Base-by-base conservation (phyloP, 306 rosid species). In the Prunus davidiana region DNA sequence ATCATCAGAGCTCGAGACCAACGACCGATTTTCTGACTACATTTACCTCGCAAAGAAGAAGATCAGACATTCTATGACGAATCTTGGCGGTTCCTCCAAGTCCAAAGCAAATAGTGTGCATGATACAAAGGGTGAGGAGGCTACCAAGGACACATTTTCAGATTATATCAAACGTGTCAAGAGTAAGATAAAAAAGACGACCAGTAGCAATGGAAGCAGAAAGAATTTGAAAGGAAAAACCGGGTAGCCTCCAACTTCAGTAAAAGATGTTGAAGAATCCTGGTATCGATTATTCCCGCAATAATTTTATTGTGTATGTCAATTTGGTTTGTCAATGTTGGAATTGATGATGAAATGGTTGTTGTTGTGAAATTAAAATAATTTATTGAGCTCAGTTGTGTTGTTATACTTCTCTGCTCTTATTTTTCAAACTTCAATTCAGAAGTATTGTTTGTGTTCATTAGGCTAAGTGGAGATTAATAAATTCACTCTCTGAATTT, bases 1-100 rank as follows among this genome's bases (percentile, higher is more conserved):
- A 57, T 38, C 43, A 38, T 46, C 71, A 38, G 65, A 51, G 11
- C 49, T 34, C 1, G 73, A 38, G 43, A 10, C 24, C 22, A 69
- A 69, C 32, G 58, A 76, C 30, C 72, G 45, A 68, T 62, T 76
- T 71, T 81, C 84, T 38, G 74, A 71, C 30, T 81, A 71, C 55
- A 81, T 81, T 57, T 24, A 72, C 2, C 57, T 5, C 0, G 70
- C 78, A 27, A 81, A 81, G 74, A 15, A 52, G 46, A 76, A 28
- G 62, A 70, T 81, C 69, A 76, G 78, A 67, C 28, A 38, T 38
- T 38, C 73, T 13, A 13, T 47, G 18, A 24, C 74, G n/a, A 50
- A 65, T 15, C 14, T 75, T 69, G 55, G 68, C 7, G 67, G 64
- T 56, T 34, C 79, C 64, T 57, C 62, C 20, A 14, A 47, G 43